Conservation (phyloP, 2,329 filamentous ascomycete genomes). For the Biscogniauxia marginata region DNA sequence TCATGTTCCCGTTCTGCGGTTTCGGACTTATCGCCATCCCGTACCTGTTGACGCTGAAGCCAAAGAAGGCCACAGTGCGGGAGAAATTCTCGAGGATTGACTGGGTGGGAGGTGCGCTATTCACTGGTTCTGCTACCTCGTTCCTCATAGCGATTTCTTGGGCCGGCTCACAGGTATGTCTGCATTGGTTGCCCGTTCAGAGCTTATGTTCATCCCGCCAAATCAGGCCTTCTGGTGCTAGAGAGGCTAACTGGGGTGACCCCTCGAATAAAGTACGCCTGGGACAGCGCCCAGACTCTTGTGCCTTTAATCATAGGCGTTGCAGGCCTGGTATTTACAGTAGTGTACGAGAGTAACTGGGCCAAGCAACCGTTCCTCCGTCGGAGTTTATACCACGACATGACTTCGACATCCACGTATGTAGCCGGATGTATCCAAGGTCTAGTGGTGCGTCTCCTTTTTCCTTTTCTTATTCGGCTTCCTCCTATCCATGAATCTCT, state of each 20-base stretch:
- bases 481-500: not conserved
- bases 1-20: conserved; percentile 45
- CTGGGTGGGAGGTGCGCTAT: conserved; percentile 44
- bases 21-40: conserved; percentile 39
- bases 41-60: conserved; percentile 41
- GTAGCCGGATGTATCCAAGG: conserved; percentile 34
- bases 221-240: not conserved
- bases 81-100: conserved; percentile 42
- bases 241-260: not conserved
- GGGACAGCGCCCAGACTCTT: conserved; percentile 40
- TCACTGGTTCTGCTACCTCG: conserved; percentile 42
- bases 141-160: conserved; percentile 49
- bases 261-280: conserved; percentile 35
- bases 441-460: conserved; percentile 28
- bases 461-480: not conserved
- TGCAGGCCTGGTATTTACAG: conserved; percentile 37
- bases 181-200: not conserved
- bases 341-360: conserved; percentile 36
- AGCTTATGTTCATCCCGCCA: not conserved
- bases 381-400: conserved; percentile 30
- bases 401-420: conserved; percentile 31
- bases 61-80: conserved; percentile 29
- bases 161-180: conserved; percentile 37
- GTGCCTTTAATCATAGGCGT: conserved; percentile 44
- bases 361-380: conserved; percentile 35